phyloP scores from a whole-genome alignment of 371 early-diverging fungal species.

The Funneliformis caledonium region DNA sequence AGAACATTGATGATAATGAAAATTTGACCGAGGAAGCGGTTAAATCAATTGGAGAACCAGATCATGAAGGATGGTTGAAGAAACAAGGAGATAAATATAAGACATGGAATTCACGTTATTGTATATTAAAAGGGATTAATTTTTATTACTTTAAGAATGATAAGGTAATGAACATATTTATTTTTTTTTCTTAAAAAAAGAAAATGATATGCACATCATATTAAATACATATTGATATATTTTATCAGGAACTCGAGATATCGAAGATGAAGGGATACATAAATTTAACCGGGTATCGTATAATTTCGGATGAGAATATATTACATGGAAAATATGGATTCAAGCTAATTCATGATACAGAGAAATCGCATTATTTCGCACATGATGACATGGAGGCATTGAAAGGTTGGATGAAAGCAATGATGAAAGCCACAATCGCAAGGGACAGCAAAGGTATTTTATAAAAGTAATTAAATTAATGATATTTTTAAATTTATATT shows the following conservation, averaged over 20 bases:
- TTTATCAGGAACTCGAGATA: background rate
- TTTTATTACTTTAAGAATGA: constrained; percentile 70
- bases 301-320: constrained; percentile 58
- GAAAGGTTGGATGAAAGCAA: constrained; percentile 61
- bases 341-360: constrained; percentile 63
- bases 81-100: constrained; percentile 69
- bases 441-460: constrained; percentile 56
- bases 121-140: constrained; percentile 65
- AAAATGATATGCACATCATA: background rate
- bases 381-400: constrained; percentile 57
- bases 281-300: constrained; percentile 23
- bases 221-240: background rate
- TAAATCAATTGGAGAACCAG: constrained; percentile 53
- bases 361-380: constrained; percentile 64
- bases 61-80: constrained; percentile 69
- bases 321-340: constrained; percentile 68
- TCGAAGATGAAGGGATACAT: constrained; percentile 2
- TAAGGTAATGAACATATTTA: constrained; percentile 45
- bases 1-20: constrained; percentile 20
- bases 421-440: constrained; percentile 72
- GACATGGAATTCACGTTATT: constrained; percentile 75
- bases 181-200: background rate
- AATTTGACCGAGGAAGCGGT: constrained; percentile 44
- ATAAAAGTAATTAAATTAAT: background rate
- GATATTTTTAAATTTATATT: background rate